phyloP scores from a whole-genome alignment of 1,139 yeast species.

The Lodderomyces pseudojiufengensis region DNA sequence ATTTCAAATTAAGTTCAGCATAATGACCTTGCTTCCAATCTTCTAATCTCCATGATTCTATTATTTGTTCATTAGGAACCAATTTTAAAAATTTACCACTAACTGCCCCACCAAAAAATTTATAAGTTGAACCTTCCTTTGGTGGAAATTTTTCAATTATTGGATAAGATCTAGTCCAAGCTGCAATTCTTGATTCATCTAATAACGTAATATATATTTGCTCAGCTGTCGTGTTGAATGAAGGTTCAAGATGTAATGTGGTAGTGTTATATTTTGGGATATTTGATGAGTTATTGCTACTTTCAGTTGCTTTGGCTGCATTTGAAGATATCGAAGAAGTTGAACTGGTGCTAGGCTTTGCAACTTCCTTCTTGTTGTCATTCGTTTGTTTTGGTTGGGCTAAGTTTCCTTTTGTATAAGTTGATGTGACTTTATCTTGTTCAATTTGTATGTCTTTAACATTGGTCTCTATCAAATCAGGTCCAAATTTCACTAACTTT shows the following conservation, averaged over 20 bases:
- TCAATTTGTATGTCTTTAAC: conserved; percentile 83
- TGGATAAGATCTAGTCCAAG: conserved; percentile 86
- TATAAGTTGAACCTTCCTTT: conserved; percentile 58
- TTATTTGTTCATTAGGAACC: conserved; percentile 55
- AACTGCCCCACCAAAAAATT: conserved; percentile 86
- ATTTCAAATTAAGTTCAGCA: conserved; percentile 62
- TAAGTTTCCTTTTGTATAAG: conserved; percentile 57
- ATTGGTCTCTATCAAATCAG: conserved; percentile 68
- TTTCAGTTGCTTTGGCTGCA: too few relatives aligned
- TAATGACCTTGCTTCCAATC: conserved; percentile 86
- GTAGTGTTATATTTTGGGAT: conserved; percentile 75
- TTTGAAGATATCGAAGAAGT: too few relatives aligned
- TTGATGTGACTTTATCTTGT: conserved; percentile 62
- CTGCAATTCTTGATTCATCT: conserved; percentile 72
- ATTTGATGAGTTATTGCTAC: conserved; percentile 15
- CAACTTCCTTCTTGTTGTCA: not conserved
- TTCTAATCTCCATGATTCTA: conserved; percentile 79
- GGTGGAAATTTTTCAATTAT: conserved; percentile 50
- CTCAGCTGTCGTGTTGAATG: conserved; percentile 83
- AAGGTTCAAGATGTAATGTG: conserved; percentile 70
- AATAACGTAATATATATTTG: conserved; percentile 75
- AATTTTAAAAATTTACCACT: conserved; percentile 64
- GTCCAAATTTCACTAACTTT: conserved; percentile 62
- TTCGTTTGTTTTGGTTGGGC: not conserved
- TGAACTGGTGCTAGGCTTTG: conserved; percentile 10